Percentiles rank a stretch among this genome's conserved stretches.
Evolutionary conservation across 805 yeast species (phyloP).

Genomic region (Pichia phayaonensis): DNA sequence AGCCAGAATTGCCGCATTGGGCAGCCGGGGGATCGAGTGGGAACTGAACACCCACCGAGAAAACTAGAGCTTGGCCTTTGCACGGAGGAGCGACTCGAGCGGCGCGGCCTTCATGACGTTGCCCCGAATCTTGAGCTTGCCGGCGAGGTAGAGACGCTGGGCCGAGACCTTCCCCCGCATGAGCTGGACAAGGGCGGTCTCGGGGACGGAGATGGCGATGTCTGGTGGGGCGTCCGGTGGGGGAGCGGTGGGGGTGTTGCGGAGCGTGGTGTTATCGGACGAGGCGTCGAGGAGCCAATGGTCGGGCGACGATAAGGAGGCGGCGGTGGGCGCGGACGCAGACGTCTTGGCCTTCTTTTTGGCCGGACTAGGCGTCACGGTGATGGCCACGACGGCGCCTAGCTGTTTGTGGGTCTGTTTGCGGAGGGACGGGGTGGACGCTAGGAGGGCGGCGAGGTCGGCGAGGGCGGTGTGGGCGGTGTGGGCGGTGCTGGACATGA

Average conservation of each 20-base stretch:
- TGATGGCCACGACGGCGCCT: not conserved
- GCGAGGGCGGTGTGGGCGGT: not conserved
- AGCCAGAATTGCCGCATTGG: too few species aligned
- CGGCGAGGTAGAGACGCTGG: constrained; percentile 76
- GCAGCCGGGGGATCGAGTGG: too few species aligned
- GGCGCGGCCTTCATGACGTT: constrained; percentile 86
- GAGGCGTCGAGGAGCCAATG: not conserved
- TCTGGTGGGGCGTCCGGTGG: not conserved
- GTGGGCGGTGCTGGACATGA: not conserved
- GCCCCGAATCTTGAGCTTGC: constrained; percentile 81
- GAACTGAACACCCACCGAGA: too few species aligned
- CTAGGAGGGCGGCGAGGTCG: not conserved
- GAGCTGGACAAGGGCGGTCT: not conserved
- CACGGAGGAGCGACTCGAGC: constrained; percentile 56
- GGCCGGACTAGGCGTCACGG: not conserved
- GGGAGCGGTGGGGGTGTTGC: not conserved
- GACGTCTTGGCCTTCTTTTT: too few species aligned
- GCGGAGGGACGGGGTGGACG: not conserved
- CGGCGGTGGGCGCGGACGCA: too few species aligned
- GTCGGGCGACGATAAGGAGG: not conserved
- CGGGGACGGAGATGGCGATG: not conserved
- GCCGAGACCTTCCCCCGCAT: constrained; percentile 31
- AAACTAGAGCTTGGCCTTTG: constrained; percentile 39
- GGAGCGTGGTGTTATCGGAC: not conserved
- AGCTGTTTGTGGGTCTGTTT: not conserved